Evolutionary conservation across 2,329 filamentous ascomycete species (phyloP).

Genomic region (Teratosphaeriaceae sp.): DNA sequence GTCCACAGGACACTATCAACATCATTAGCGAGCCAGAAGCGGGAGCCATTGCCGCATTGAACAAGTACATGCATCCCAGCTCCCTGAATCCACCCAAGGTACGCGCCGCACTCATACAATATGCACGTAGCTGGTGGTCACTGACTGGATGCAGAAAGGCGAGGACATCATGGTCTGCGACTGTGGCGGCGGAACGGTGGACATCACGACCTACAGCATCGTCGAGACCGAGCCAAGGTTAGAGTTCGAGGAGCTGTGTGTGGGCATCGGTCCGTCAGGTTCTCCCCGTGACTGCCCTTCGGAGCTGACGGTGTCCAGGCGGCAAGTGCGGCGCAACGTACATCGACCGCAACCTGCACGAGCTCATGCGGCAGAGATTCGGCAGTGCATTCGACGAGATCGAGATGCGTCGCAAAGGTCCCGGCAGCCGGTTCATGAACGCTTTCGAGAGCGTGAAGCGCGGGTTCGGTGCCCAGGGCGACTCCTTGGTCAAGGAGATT

Average conservation of each 20-base stretch:
- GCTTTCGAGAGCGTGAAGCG: conserved; percentile 12
- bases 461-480: neutral
- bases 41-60: conserved; percentile 11
- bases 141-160: too few relatives aligned
- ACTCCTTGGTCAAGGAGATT: neutral
- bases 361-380: conserved; percentile 12
- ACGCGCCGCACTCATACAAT: too few relatives aligned
- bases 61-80: conserved; percentile 6
- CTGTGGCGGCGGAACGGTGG: conserved; percentile 13
- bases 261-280: conserved; percentile 10
- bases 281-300: too few relatives aligned
- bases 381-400: conserved; percentile 9
- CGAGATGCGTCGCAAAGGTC: conserved; percentile 7
- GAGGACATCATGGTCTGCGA: conserved; percentile 13
- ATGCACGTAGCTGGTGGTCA: too few relatives aligned
- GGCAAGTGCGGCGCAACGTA: conserved; percentile 13
- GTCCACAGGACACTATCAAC: conserved; percentile 16
- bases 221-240: conserved; percentile 7
- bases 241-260: conserved; percentile 11
- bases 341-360: conserved; percentile 12
- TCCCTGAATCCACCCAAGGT: conserved; percentile 7
- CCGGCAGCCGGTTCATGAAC: conserved; percentile 11
- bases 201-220: conserved; percentile 13
- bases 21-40: conserved; percentile 24
- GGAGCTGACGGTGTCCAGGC: neutral